Conservation (phyloP, 2,329 filamentous ascomycete genomes). For the Botryosphaeria dothidea region DNA sequence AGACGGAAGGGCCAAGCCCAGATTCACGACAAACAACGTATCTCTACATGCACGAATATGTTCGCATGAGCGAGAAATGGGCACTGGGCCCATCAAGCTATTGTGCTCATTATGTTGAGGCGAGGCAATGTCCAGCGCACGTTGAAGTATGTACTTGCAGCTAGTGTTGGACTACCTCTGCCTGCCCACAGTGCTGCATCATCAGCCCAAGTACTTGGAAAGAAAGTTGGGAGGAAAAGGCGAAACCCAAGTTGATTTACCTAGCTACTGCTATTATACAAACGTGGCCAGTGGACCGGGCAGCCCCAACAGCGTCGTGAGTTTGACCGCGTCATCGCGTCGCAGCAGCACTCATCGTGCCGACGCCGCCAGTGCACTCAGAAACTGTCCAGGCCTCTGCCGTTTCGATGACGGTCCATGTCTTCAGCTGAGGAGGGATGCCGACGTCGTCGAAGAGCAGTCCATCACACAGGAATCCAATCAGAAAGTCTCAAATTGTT, state of each 20-base stretch:
- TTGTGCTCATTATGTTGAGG: not conserved
- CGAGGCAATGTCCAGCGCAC: not conserved
- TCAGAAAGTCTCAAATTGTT: constrained; percentile 47
- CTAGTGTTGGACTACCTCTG: not conserved
- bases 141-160: not conserved
- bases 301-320: too few species aligned
- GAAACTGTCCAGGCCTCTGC: not conserved
- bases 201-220: not conserved
- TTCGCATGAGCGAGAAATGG: too few species aligned
- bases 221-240: too few species aligned
- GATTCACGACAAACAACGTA: too few species aligned
- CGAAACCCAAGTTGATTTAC: not conserved
- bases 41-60: too few species aligned
- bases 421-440: not conserved
- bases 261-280: not conserved
- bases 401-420: not conserved
- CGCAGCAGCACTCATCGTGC: too few species aligned
- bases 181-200: not conserved
- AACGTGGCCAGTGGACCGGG: too few species aligned
- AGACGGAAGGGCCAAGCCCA: not conserved
- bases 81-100: too few species aligned
- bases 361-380: not conserved
- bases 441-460: constrained; percentile 5
- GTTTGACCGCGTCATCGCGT: too few species aligned
- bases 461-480: constrained; percentile 41